These are phyloP conservation scores for Nicotiana noctiflora DNA, from an alignment of 257 asterid species.

Conservation along the genomic window DNA sequence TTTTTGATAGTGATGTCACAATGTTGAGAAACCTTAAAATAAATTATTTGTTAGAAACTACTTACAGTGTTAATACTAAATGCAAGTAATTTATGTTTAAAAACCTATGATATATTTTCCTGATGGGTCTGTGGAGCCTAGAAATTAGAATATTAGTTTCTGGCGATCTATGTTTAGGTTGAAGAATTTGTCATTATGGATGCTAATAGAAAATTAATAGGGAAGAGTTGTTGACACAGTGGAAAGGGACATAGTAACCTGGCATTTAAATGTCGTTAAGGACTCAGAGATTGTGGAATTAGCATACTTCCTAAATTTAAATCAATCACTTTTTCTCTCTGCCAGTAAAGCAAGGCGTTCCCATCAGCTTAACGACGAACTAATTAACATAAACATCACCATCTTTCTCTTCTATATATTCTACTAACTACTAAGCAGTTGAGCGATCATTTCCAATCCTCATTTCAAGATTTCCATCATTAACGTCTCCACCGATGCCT, in stretches of 20 bases:
- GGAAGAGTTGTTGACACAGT: conserved; percentile 17
- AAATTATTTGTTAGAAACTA: too few relatives aligned
- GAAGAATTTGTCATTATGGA: background rate
- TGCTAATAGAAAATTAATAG: background rate
- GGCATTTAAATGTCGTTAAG: conserved; percentile 14
- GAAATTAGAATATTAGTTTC: background rate
- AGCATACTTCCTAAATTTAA: background rate
- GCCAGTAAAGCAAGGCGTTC: conserved; percentile 14
- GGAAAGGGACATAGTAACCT: conserved; percentile 20
- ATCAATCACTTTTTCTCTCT: conserved; percentile 17
- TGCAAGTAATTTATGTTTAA: too few relatives aligned
- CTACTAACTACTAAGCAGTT: conserved; percentile 9
- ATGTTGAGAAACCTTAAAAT: too few relatives aligned
- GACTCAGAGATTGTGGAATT: conserved; percentile 21
- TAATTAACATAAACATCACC: background rate
- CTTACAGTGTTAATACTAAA: too few relatives aligned
- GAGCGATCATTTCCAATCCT: conserved; percentile 21
- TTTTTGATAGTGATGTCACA: background rate
- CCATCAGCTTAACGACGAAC: conserved; percentile 18
- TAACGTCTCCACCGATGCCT: background rate
- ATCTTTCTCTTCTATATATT: background rate
- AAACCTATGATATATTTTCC: background rate
- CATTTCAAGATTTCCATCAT: background rate
- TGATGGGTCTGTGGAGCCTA: background rate
- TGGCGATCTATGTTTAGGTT: background rate